A percentile compares a stretch with the other conserved stretches of the same genome.
These are phyloP conservation scores for Trichoderma asperellum DNA, from an alignment of 2,329 filamentous ascomycete species.

Conservation along the genomic window DNA sequence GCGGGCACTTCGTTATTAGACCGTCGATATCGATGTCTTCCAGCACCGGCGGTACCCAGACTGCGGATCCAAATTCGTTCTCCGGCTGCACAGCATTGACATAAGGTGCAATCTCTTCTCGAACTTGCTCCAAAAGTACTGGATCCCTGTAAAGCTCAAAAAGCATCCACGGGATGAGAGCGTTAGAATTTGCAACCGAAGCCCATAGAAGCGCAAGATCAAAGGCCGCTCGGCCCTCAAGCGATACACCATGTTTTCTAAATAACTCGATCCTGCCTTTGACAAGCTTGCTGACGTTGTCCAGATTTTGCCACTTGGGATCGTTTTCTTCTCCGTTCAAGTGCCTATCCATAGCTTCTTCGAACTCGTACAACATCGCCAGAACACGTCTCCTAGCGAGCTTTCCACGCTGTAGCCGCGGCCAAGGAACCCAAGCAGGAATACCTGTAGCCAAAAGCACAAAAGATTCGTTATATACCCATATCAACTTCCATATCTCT, in stretches of 20 bases:
- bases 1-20: slow-evolving; percentile 43
- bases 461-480: slow-evolving; percentile 45
- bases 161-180: slow-evolving; percentile 48
- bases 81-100: slow-evolving; percentile 41
- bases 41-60: slow-evolving; percentile 43
- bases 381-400: slow-evolving; percentile 39
- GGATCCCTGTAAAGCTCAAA: slow-evolving; percentile 47
- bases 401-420: slow-evolving; percentile 40
- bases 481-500: slow-evolving; percentile 45
- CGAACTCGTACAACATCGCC: slow-evolving; percentile 40
- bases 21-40: slow-evolving; percentile 44
- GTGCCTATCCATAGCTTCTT: slow-evolving; percentile 43
- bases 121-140: slow-evolving; percentile 44
- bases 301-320: slow-evolving; percentile 44
- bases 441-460: slow-evolving; percentile 39
- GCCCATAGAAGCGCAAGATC: slow-evolving; percentile 46
- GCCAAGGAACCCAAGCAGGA: slow-evolving; percentile 42
- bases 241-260: slow-evolving; percentile 38
- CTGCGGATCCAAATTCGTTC: slow-evolving; percentile 43
- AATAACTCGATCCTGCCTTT: slow-evolving; percentile 40
- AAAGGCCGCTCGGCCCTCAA: slow-evolving; percentile 40
- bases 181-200: slow-evolving; percentile 45
- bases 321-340: slow-evolving; percentile 40
- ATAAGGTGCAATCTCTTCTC: slow-evolving; percentile 44
- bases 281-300: slow-evolving; percentile 43